Evolutionary conservation across 768 basidiomycete genomes (phyloP), one percentile per base, ranked within the genome.

Genomic region (Pisolithus albus): DNA sequence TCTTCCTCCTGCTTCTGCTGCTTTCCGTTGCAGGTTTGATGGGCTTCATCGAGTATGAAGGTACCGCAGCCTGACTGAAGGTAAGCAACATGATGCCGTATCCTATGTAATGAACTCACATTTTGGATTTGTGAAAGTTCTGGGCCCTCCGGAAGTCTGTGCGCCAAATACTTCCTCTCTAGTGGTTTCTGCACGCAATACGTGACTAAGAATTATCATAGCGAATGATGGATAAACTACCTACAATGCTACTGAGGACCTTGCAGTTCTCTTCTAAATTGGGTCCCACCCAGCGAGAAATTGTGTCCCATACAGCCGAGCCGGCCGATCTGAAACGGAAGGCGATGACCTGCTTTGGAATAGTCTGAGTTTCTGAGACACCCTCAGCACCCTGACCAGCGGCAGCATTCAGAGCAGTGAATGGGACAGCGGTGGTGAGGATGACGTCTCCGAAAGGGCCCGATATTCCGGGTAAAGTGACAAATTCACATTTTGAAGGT

Each of bases 241-340:
- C 57, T 59, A 86, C 85, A 53, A 81, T 66, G 34, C 70, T 64
- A 26, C 68, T 62, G 24, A 85, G 67, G 41, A 69, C 64, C 40
- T 68, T 66, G 38, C 64, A 71, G 62, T 80, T 82, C 53, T 75
- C 69, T 18, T 74, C 72, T 51, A 79, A 73, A 52, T 76, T 70
- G 18, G 77, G 72, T 13, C 84, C 86, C 16, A 75, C 71, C 86
- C 86, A 89, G 32, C 76, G 70, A 30, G 70, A 67, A 38, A 89
- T 64, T 0, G 76, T 74, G 50, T 85, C 82, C 78, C 79, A 82
- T 16, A 88, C 58, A 2, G 70, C 61, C 16, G 70, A 62, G 7
- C 77, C 72, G 1, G 77, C 73, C 48, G 71, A 73, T 48, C 71
- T 78, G 16, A 86, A 65, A 24, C 70, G 71, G 41, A 86, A 74